A percentile compares a stretch with the other conserved stretches of the same genome.
Conservation (phyloP, 257 asterid species). For the Perilla frutescens region DNA sequence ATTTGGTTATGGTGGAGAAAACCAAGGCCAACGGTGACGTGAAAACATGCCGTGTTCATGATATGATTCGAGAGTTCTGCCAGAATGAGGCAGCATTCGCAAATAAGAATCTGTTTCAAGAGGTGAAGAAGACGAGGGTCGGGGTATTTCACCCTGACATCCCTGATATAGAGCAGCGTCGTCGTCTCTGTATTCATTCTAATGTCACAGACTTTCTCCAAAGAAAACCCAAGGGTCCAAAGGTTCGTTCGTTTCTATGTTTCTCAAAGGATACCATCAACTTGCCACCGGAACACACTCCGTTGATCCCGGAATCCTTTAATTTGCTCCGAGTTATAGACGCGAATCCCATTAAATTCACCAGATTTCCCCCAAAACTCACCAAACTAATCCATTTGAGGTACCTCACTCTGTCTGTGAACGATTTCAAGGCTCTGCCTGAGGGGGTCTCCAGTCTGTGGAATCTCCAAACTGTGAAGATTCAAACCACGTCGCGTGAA, state of each 20-base stretch:
- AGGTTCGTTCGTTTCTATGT: constrained; percentile 47
- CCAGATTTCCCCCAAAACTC: constrained; percentile 23
- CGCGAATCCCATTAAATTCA: constrained; percentile 28
- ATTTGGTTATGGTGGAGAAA: constrained; percentile 46
- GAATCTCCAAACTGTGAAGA: constrained; percentile 38
- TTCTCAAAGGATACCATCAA: constrained; percentile 32
- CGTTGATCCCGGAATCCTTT: constrained; percentile 43
- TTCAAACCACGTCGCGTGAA: constrained; percentile 15
- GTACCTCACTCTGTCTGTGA: constrained; percentile 34
- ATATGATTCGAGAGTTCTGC: constrained; percentile 57
- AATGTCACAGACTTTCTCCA: constrained; percentile 38
- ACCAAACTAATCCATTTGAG: constrained; percentile 37
- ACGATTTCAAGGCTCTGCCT: constrained; percentile 34
- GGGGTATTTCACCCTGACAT: constrained; percentile 27
- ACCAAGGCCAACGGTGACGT: constrained; percentile 41
- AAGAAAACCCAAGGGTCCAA: constrained; percentile 28
- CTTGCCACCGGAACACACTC: constrained; percentile 29
- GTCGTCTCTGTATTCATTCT: constrained; percentile 51
- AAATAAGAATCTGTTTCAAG: constrained; percentile 43
- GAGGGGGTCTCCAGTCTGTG: constrained; percentile 25
- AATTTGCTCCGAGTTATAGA: constrained; percentile 44
- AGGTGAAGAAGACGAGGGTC: constrained; percentile 35
- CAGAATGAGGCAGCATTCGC: constrained; percentile 37
- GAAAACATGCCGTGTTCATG: constrained; percentile 57
- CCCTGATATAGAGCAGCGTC: constrained; percentile 32